phyloP scores from a whole-genome alignment of 495 filamentous ascomycete species.

The Aspergillus cristatus region DNA sequence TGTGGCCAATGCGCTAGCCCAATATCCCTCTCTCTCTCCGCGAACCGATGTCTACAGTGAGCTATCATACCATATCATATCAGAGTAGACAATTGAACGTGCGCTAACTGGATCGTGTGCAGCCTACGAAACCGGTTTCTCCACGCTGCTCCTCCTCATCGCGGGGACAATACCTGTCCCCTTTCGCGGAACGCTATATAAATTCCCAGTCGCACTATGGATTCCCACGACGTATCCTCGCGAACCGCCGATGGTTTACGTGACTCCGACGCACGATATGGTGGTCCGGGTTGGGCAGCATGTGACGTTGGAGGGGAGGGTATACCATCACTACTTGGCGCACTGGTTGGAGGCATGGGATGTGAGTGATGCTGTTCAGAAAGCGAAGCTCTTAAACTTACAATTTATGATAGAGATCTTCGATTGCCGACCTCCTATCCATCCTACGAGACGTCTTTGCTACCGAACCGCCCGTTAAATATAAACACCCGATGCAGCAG shows the following conservation, averaged over 20 bases:
- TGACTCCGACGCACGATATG: constrained; percentile 84
- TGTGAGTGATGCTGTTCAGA: constrained; percentile 66
- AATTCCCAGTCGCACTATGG: constrained; percentile 90
- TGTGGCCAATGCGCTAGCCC: constrained; percentile 69
- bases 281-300: constrained; percentile 83
- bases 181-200: constrained; percentile 84
- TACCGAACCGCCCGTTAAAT: constrained; percentile 84
- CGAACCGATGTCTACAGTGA: constrained; percentile 94
- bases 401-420: constrained; percentile 67
- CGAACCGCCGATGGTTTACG: constrained; percentile 77
- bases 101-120: too few species aligned
- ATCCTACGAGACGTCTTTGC: constrained; percentile 83
- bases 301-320: constrained; percentile 85
- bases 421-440: constrained; percentile 67
- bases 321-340: constrained; percentile 93
- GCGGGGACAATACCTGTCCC: constrained; percentile 76
- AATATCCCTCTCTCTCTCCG: constrained; percentile 78
- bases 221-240: constrained; percentile 87
- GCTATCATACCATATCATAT: constrained; percentile 19
- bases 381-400: not conserved
- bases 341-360: constrained; percentile 86
- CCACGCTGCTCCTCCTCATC: constrained; percentile 79
- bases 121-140: constrained; percentile 86
- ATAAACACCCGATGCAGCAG: constrained; percentile 46
- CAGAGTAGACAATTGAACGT: too few species aligned